Evolutionary conservation across 371 early-diverging fungal species (phyloP).

Genomic region (Saksenaea vasiformis): DNA sequence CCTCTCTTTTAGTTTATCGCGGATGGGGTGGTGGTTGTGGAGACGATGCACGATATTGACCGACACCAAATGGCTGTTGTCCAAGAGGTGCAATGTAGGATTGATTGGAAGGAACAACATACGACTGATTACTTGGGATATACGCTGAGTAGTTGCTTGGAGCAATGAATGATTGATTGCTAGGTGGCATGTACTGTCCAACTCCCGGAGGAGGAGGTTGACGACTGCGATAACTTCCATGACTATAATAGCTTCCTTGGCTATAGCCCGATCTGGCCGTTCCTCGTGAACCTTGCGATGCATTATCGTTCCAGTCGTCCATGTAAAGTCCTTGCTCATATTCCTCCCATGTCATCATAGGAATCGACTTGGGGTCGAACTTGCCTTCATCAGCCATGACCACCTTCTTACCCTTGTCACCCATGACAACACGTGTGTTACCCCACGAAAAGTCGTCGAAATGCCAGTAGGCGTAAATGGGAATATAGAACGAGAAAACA

Average conservation of each 20-base stretch:
- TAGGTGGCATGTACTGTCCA: conserved; percentile 14
- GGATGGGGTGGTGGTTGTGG: conserved; percentile 5
- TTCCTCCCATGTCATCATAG: conserved; percentile 86
- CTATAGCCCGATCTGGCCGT: conserved; percentile 34
- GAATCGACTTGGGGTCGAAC: conserved; percentile 70
- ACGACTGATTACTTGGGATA: conserved; percentile 7
- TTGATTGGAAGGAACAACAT: neutral
- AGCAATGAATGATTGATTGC: conserved; percentile 12
- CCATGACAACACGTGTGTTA: conserved; percentile 79
- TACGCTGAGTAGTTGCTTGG: conserved; percentile 3
- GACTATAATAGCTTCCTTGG: conserved; percentile 40
- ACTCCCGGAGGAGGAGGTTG: conserved; percentile 2
- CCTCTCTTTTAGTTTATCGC: neutral
- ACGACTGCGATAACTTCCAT: conserved; percentile 20
- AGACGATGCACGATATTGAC: conserved; percentile 1
- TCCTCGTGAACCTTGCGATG: conserved; percentile 24
- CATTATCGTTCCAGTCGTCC: conserved; percentile 23
- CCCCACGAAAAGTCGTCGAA: conserved; percentile 90
- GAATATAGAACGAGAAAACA: conserved; percentile 58
- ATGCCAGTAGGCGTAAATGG: conserved; percentile 82
- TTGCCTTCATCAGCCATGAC: conserved; percentile 58
- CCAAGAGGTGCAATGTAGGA: conserved; percentile 6
- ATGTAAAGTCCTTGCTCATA: conserved; percentile 68
- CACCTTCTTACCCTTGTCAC: conserved; percentile 58
- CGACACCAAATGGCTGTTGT: conserved; percentile 8